Evolutionary conservation across 2,329 filamentous ascomycete genomes (phyloP).

Genomic region (Triangularia verruculosa): DNA sequence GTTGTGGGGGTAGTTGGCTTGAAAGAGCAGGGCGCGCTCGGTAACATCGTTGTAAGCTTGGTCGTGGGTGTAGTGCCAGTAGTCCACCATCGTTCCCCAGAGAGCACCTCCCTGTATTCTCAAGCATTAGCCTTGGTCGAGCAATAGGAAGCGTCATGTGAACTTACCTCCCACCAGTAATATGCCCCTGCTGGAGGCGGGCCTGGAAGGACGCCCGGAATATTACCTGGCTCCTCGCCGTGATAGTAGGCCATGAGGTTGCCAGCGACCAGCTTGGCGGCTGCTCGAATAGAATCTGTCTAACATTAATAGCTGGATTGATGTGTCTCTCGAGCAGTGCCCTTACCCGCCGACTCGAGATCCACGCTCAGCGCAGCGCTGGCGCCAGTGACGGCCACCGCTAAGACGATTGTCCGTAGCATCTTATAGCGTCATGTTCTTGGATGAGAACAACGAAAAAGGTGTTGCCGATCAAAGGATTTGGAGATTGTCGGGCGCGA

Average conservation of each 20-base stretch:
- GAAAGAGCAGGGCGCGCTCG: constrained; percentile 27
- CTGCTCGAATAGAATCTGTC: constrained; percentile 24
- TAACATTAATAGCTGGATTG: neutral
- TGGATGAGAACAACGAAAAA: neutral
- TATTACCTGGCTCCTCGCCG: constrained; percentile 42
- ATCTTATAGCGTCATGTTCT: neutral
- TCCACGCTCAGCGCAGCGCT: neutral
- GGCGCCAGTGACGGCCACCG: neutral
- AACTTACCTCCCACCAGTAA: constrained; percentile 59
- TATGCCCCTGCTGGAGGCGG: constrained; percentile 47
- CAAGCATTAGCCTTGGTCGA: neutral
- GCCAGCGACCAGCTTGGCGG: constrained; percentile 36
- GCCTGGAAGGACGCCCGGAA: constrained; percentile 46
- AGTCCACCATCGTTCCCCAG: constrained; percentile 62
- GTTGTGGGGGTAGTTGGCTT: constrained; percentile 29
- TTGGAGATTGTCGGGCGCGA: neutral
- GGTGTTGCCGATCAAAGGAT: neutral
- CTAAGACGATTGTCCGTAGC: neutral
- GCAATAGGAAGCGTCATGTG: neutral
- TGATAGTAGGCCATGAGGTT: constrained; percentile 46
- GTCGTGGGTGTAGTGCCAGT: constrained; percentile 63
- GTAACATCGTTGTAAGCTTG: constrained; percentile 50
- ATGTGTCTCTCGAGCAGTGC: neutral
- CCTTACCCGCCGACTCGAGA: neutral
- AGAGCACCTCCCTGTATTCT: constrained; percentile 50